Percentiles rank a stretch among this genome's conserved stretches.
Conservation (phyloP, 306 rosid genomes). For the Castanea sativa region DNA sequence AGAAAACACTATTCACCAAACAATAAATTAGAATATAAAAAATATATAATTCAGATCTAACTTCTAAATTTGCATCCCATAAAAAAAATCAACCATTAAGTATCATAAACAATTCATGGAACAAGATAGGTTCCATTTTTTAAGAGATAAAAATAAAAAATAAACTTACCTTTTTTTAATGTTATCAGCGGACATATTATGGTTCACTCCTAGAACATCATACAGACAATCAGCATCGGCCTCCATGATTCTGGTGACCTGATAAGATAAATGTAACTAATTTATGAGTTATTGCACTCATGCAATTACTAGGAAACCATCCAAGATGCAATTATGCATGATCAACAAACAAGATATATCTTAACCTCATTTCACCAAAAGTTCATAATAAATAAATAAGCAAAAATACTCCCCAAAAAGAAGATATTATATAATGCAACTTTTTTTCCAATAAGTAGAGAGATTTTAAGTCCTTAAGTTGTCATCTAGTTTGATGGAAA, state of each 20-base stretch:
- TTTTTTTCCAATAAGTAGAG: background rate
- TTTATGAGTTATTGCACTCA: constrained; percentile 11
- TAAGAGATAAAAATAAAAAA: constrained; percentile 1
- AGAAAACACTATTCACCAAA: background rate
- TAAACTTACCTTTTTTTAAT: constrained; percentile 72
- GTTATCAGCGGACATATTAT: constrained; percentile 64
- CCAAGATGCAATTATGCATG: background rate
- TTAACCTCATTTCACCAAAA: background rate
- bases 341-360: background rate
- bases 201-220: constrained; percentile 82
- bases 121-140: background rate
- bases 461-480: background rate
- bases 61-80: background rate
- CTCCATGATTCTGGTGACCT: constrained; percentile 92
- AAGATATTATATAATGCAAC: background rate
- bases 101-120: background rate
- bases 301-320: constrained; percentile 21
- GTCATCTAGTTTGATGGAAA: background rate
- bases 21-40: background rate
- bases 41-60: background rate
- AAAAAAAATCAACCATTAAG: background rate
- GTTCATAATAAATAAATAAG: background rate
- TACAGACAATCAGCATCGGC: constrained; percentile 65
- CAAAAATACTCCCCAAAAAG: no score
- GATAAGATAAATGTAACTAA: constrained; percentile 23